Percentiles rank a stretch among this genome's conserved stretches.
phyloP scores from a whole-genome alignment of 202 grass and related monocot species.

The Saccharum hybrid region DNA sequence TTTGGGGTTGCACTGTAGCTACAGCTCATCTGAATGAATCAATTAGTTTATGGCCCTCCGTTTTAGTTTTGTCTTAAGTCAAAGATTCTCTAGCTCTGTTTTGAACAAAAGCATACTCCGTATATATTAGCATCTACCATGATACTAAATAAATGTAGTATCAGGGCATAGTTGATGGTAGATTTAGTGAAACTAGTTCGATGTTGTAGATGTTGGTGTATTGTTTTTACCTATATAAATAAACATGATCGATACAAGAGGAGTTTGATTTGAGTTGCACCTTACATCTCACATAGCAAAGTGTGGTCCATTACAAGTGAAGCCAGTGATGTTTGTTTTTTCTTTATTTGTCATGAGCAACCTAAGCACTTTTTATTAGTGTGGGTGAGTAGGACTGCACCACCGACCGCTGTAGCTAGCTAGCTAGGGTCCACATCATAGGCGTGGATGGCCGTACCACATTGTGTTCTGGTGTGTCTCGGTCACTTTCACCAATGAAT shows the following conservation, averaged over 20 bases:
- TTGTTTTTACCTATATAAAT: too few relatives aligned
- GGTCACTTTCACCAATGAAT: conserved; percentile 41
- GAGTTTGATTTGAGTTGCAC: not conserved
- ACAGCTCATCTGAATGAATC: not conserved
- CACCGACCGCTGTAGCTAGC: not conserved
- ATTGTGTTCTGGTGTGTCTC: not conserved
- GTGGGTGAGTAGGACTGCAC: not conserved
- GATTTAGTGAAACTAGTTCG: too few relatives aligned
- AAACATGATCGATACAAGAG: not conserved
- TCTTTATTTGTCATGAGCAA: not conserved
- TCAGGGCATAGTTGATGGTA: not conserved
- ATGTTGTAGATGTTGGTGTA: too few relatives aligned
- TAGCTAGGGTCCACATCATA: not conserved
- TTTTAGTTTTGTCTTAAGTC: not conserved
- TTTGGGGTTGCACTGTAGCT: not conserved
- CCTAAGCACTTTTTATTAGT: not conserved
- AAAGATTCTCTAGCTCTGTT: too few relatives aligned
- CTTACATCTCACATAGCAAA: not conserved
- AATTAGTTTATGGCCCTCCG: not conserved
- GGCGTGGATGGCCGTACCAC: not conserved
- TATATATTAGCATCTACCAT: too few relatives aligned
- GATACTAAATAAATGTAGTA: not conserved
- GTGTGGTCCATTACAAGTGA: not conserved
- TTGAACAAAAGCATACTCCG: too few relatives aligned
- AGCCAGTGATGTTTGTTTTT: not conserved